Evolutionary conservation across 1,284 basidiomycete genomes (phyloP).

Genomic region (Polyporus tsugae): DNA sequence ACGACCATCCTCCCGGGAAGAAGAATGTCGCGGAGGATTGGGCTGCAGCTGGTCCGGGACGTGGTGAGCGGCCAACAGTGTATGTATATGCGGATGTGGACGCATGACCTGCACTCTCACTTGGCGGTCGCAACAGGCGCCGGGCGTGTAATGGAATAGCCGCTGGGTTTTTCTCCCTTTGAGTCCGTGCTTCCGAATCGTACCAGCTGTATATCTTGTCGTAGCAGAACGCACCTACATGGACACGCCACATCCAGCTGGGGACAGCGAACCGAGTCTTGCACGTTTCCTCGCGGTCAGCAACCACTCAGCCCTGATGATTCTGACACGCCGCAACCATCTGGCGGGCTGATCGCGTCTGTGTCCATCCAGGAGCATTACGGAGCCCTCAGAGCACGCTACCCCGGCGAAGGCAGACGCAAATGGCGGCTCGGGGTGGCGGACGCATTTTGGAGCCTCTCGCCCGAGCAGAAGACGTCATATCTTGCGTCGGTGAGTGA

Average conservation of each 20-base stretch:
- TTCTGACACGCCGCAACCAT: neutral
- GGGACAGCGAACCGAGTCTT: slow-evolving; percentile 24
- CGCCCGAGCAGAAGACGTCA: slow-evolving; percentile 37
- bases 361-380: slow-evolving; percentile 46
- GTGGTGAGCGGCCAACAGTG: neutral
- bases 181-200: neutral
- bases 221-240: slow-evolving; percentile 4
- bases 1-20: neutral
- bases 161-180: neutral
- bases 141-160: neutral
- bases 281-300: slow-evolving; percentile 39
- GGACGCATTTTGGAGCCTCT: slow-evolving; percentile 49
- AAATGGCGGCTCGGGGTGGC: slow-evolving; percentile 48
- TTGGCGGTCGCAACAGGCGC: neutral
- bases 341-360: slow-evolving; percentile 22
- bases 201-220: slow-evolving; percentile 9
- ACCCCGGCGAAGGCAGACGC: slow-evolving; percentile 51
- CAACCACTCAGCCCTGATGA: slow-evolving; percentile 6
- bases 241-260: slow-evolving; percentile 8
- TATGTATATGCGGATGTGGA: slow-evolving; percentile 4
- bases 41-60: neutral
- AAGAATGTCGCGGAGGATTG: neutral
- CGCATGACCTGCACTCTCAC: slow-evolving; percentile 29
- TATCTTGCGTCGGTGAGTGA: slow-evolving; percentile 35
- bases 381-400: slow-evolving; percentile 41